Base-by-base conservation (phyloP, 73 alveolate genomes). In the Uronychia setigera region DNA sequence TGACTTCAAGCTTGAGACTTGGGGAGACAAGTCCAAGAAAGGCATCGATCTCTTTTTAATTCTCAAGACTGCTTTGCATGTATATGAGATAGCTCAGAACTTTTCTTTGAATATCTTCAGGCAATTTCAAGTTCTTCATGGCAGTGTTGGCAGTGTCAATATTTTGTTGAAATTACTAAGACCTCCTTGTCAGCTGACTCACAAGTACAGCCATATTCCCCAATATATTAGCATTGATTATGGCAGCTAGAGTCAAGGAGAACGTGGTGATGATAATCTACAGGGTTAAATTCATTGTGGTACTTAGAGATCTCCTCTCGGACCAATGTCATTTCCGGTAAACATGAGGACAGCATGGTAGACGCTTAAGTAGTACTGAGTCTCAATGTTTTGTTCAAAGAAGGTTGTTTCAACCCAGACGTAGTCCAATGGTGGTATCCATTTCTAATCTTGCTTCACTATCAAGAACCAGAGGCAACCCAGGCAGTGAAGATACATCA, bases 201-300 rank as follows among this genome's bases (percentile, higher is more conserved):
- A 91, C 81, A 0, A 91, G 31, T 1, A 86, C 96, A 0, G 93
- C 85, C 19, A 91, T 80, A 25, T 82, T 86, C 1, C 96, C 93
- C 75, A 91, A 74, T 1, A 87, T 87, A 32, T 86, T 77, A 31
- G 96, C 89, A 59, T 84, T 93, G 32, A 89, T 88, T n/a, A 93
- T 82, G 75, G 94, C 92, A 25, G 94, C 95, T 0, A 79, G 58
- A 14, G 82, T 58, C 75, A 93, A 58, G 0, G 83, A 27, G 0
- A 86, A 32, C 19, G 91, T 26, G 29, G 80, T 76, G 60, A 86
- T 75, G 26, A 82, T 35, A 0, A 84, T 31, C 78, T 93, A 82
- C 26, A 78, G 35, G 26, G 29, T 33, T 88, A 57, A 35, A 83
- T 29, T 34, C 77, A 67, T 32, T 86, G 82, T 19, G 82, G 75